phyloP scores from a whole-genome alignment of 257 asterid genomes.

The Rubia yunnanensis region DNA sequence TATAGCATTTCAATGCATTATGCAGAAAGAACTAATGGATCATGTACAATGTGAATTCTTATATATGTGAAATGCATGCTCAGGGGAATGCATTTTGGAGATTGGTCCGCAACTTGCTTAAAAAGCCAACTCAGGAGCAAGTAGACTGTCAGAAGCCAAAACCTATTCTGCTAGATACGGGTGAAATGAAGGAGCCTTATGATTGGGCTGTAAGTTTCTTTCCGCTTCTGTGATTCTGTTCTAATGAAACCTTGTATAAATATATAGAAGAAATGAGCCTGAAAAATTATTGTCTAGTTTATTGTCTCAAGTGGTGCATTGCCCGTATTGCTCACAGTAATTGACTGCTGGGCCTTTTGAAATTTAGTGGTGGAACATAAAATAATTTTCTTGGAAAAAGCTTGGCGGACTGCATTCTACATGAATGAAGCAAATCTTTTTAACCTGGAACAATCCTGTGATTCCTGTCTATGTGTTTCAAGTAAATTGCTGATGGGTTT shows the following conservation, averaged over 20 bases:
- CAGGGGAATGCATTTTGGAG: conserved; percentile 97
- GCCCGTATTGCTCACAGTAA: neutral
- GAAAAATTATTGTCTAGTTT: neutral
- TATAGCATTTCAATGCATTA: conserved; percentile 19
- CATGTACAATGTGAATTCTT: neutral
- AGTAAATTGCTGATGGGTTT: conserved; percentile 7
- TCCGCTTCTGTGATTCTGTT: conserved; percentile 6
- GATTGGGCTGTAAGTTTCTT: conserved; percentile 92
- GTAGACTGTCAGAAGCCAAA: conserved; percentile 77
- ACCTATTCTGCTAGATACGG: conserved; percentile 94
- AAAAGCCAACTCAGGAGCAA: conserved; percentile 66
- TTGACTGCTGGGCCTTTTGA: neutral
- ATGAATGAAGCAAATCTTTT: neutral
- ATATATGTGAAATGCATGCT: neutral
- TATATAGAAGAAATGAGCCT: neutral
- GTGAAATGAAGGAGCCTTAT: conserved; percentile 92
- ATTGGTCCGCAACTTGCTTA: conserved; percentile 76
- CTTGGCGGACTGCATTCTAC: neutral
- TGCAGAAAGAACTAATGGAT: neutral
- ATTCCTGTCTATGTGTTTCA: neutral
- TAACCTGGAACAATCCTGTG: neutral
- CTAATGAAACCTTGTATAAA: neutral
- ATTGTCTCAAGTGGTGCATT: neutral
- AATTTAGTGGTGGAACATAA: neutral
- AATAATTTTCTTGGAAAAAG: neutral